Conservation (phyloP, 2,329 filamentous ascomycete species). For the Aspergillus vadensis region DNA sequence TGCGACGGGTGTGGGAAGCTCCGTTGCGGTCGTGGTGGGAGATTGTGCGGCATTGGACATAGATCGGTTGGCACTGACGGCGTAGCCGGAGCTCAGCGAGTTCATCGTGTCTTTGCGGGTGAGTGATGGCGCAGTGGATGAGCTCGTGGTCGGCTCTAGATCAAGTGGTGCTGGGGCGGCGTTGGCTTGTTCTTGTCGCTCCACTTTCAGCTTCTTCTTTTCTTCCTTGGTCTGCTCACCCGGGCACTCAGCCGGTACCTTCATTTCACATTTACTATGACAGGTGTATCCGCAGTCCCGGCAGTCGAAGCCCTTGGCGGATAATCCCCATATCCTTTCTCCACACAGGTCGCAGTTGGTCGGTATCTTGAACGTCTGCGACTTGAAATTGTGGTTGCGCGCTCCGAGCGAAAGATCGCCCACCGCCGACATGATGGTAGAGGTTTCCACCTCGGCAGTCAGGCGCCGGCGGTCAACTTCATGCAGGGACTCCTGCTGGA, state of each 20-base stretch:
- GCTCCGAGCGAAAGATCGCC: conserved; percentile 91
- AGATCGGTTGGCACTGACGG: conserved; percentile 74
- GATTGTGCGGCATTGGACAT: conserved; percentile 63
- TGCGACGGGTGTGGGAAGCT: conserved; percentile 28
- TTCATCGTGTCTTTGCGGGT: conserved; percentile 85
- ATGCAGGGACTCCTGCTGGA: conserved; percentile 81
- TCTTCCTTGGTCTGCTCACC: conserved; percentile 93
- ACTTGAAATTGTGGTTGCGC: conserved; percentile 95
- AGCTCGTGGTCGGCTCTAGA: conserved; percentile 34
- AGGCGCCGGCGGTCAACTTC: conserved; percentile 79
- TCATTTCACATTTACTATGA: conserved; percentile 99
- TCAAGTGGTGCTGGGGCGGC: conserved; percentile 45
- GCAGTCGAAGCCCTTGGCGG: conserved; percentile 95
- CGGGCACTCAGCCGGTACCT: conserved; percentile 92
- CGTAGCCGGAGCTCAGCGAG: conserved; percentile 85
- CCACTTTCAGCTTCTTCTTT: conserved; percentile 86
- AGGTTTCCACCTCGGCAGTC: conserved; percentile 88
- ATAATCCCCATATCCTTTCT: conserved; percentile 94
- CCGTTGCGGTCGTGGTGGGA: conserved; percentile 53
- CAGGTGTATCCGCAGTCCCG: conserved; percentile 97
- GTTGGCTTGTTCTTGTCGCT: conserved; percentile 78
- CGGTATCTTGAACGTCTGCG: conserved; percentile 98
- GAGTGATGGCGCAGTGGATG: conserved; percentile 66
- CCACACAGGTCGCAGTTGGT: conserved; percentile 97
- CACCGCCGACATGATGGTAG: conserved; percentile 85